Percentiles rank a stretch among this genome's conserved stretches.
Evolutionary conservation across 805 yeast genomes (phyloP).

Genomic region (Yarrowia deformans): DNA sequence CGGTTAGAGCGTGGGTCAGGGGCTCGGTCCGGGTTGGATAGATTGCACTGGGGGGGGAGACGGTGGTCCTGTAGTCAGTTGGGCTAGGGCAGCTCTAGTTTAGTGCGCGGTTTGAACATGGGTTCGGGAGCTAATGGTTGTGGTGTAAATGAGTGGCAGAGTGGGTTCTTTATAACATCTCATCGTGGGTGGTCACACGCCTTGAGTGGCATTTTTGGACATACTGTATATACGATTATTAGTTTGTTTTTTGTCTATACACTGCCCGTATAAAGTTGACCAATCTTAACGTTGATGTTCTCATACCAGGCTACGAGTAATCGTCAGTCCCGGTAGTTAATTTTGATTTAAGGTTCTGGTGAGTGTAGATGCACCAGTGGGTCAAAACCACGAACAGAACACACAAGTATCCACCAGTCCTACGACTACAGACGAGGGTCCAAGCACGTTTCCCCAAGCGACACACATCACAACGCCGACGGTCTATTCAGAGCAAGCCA

Average conservation of each 20-base stretch:
- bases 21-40: slow-evolving; percentile 7
- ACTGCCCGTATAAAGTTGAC: background rate
- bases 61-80: too few relatives aligned
- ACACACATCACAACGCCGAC: too few relatives aligned
- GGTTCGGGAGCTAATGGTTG: background rate
- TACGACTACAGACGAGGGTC: too few relatives aligned
- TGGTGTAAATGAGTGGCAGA: background rate
- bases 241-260: too few relatives aligned
- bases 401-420: background rate
- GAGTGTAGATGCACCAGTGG: slow-evolving; percentile 9
- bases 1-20: slow-evolving; percentile 4
- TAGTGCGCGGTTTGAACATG: slow-evolving; percentile 8
- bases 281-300: slow-evolving; percentile 17
- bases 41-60: too few relatives aligned
- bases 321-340: slow-evolving; percentile 28
- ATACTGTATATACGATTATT: too few relatives aligned
- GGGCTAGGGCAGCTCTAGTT: slow-evolving; percentile 3
- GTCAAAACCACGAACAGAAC: background rate
- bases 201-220: too few relatives aligned
- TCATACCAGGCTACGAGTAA: slow-evolving; percentile 10
- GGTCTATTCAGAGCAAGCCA: too few relatives aligned
- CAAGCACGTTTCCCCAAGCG: too few relatives aligned
- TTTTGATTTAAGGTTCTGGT: background rate
- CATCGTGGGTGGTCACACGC: too few relatives aligned
- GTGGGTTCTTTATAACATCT: too few relatives aligned